Base-by-base conservation (phyloP, 1,139 yeast genomes). In the Komagataea norvegica region DNA sequence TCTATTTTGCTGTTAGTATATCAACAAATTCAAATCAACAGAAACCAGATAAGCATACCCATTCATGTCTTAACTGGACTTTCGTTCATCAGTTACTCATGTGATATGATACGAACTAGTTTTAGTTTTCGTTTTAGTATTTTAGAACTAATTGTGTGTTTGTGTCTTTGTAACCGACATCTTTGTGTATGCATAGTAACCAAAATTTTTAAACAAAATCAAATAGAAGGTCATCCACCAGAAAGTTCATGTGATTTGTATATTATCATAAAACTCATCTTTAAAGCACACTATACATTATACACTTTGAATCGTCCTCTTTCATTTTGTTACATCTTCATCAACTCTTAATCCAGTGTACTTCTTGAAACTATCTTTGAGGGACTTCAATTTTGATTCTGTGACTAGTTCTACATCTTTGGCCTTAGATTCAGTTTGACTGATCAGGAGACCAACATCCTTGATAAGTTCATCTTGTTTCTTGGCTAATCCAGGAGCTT, bases 281-380 rank as follows among this genome's bases (percentile, higher is more conserved):
- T 19, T 13, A 8, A n/a, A 6, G n/a, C n/a, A n/a, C n/a, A 26
- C 23, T 21, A 21, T 24, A 9, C 21, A 23, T 4, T 23, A 16
- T 24, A 23, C 27, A 31, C 17, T 21, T 24, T 20, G 29, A 8
- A 18, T 9, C 5, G 13, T 3, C 2, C 9, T n/a, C 34, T 50
- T 54, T 51, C 65, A 70, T 62, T 75, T 76, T 41, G 73, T 73
- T n/a, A 74, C 79, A 30, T 74, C 78, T 43, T 75, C 83, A 45
- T 77, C 83, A 35, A 81, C 57, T 53, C 79, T 77, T 57, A 83
- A 67, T 2, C 93, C 93, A 14, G 91, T 80, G 46, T 72, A 64
- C 27, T 71, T 74, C 37, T 77, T 80, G 47, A 83, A 59, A 15
- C 68, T 59, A 48, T 62, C 61, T 50, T 75, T 72, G 33, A 77